These are phyloP conservation scores for Kwoniella pini DNA, from an alignment of 768 basidiomycete species.

Conservation along the genomic window DNA sequence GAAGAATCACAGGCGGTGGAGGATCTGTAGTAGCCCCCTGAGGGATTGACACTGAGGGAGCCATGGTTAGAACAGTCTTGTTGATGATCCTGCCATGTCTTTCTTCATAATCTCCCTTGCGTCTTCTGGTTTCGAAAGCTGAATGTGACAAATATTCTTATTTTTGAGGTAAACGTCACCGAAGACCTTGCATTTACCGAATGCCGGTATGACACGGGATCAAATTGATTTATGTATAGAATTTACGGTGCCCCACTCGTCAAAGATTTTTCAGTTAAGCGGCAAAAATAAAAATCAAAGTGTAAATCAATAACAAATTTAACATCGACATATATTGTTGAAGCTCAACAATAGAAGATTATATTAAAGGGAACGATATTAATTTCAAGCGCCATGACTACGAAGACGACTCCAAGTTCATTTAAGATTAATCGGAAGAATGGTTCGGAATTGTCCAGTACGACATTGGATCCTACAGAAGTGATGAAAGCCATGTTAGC, in stretches of 20 bases:
- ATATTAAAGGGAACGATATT: not conserved
- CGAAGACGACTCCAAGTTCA: not conserved
- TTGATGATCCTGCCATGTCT: not conserved
- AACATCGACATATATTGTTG: not conserved
- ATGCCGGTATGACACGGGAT: conserved; percentile 2
- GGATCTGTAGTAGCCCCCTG: conserved; percentile 9
- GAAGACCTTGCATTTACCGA: not conserved
- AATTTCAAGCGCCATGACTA: not conserved
- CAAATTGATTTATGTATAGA: not conserved
- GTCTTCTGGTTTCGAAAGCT: too few relatives aligned
- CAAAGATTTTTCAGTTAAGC: conserved; percentile 6
- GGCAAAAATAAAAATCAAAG: conserved; percentile 3
- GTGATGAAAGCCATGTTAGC: conserved; percentile 46
- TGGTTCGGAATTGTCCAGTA: not conserved
- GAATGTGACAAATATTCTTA: too few relatives aligned
- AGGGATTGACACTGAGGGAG: conserved; percentile 7
- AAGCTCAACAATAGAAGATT: not conserved
- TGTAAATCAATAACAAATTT: not conserved
- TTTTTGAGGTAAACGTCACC: conserved; percentile 14
- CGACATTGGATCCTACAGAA: conserved; percentile 36
- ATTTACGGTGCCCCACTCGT: not conserved
- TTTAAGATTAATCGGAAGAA: not conserved
- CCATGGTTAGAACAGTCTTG: conserved; percentile 2
- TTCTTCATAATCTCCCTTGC: not conserved
- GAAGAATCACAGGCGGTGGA: conserved; percentile 11